Evolutionary conservation across 768 basidiomycete species (phyloP), one percentile per base, ranked within the genome.

Genomic region (Tylopilus sp.): DNA sequence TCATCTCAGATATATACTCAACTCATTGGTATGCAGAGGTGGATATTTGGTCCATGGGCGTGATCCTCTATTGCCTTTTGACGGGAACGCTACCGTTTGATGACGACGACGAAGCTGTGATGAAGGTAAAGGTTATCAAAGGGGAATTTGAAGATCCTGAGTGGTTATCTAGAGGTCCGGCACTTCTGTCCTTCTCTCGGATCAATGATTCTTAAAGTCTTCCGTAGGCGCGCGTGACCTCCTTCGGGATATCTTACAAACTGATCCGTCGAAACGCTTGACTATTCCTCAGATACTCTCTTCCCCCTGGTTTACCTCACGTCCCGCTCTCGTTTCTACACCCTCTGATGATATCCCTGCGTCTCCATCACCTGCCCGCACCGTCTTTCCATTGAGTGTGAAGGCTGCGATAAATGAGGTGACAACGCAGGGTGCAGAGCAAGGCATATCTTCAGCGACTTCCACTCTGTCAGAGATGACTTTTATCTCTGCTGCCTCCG

Each of bases 31-130:
- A 37, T 33, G 12, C 71, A 89, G 94, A 98, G 80, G 93, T 96
- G 43, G 94, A 98, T 64, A 77, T 95, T 30, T 98, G 94, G 94
- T 98, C 94, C 6, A 76, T 96, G 45, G 94, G 94, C 0, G 81
- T 97, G 56, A 97, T 98, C 48, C 75, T 98, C 13, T 96, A 94
- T 65, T 87, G 86, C 47, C 79, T 97, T 29, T 78, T 97, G 40
- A 93, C 92, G 0, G 95, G 94, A 8, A 90, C 89, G 10, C 72
- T 95, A 17, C 92, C 92, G 2, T 95, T 93, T 63, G 92, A 94
- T 61, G 89, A 94, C 59, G 93, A 95, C 52, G 86, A 94, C 66
- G 91, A 93, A 71, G 69, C 71, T 36, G 67, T 86, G 13, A 96
- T 96, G 92, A 86, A 86, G 56, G 74, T 77, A 48, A 87, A 89